A percentile compares a stretch with the other conserved stretches of the same genome.
Conservation (phyloP, 257 asterid genomes). For the Petrea volubilis region DNA sequence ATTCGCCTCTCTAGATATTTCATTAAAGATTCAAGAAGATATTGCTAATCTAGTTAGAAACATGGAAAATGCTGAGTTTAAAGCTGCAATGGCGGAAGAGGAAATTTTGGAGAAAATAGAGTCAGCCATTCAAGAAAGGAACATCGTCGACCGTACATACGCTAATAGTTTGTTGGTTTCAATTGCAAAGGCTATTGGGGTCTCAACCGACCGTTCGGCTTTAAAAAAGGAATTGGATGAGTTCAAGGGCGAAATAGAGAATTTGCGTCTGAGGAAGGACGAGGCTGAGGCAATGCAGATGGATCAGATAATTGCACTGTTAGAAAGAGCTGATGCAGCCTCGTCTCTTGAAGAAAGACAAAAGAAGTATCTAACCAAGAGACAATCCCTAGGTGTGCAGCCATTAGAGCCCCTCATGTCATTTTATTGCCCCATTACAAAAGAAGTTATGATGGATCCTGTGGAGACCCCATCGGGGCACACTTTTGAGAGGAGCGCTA, state of each 20-base stretch:
- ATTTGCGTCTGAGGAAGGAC: constrained; percentile 47
- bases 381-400: constrained; percentile 52
- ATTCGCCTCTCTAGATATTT: constrained; percentile 45
- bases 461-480: constrained; percentile 69
- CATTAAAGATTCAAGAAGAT: constrained; percentile 43
- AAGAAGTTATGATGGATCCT: constrained; percentile 66
- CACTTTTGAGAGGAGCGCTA: constrained; percentile 60
- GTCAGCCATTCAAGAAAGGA: constrained; percentile 55
- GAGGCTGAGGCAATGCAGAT: constrained; percentile 65
- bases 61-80: constrained; percentile 55
- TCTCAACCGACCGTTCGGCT: constrained; percentile 48
- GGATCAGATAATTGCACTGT: constrained; percentile 66
- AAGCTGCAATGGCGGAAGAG: constrained; percentile 50
- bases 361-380: constrained; percentile 48
- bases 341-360: constrained; percentile 51
- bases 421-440: constrained; percentile 60
- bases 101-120: constrained; percentile 59
- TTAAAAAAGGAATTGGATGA: constrained; percentile 55
- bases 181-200: constrained; percentile 63
- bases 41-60: constrained; percentile 33
- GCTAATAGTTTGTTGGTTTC: constrained; percentile 55
- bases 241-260: constrained; percentile 55
- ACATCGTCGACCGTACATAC: constrained; percentile 50
- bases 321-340: constrained; percentile 58
- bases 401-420: constrained; percentile 58